These are phyloP conservation scores for Claviceps arundinis DNA, from an alignment of 2,329 filamentous ascomycete genomes.

Conservation along the genomic window DNA sequence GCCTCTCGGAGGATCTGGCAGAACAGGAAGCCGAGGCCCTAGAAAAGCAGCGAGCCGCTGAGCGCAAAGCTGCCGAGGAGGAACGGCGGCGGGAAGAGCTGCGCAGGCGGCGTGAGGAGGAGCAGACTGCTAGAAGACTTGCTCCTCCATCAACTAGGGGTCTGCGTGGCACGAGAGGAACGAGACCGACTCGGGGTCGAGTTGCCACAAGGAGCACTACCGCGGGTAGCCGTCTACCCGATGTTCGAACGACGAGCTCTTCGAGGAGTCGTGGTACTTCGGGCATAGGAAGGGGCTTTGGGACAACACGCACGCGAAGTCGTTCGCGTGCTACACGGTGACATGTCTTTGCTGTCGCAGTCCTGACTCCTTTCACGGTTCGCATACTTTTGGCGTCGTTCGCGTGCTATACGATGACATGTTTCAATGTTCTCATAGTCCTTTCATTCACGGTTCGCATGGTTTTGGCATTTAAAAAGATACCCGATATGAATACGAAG, in stretches of 20 bases:
- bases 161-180: constrained; percentile 18
- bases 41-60: constrained; percentile 60
- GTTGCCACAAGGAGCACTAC: constrained; percentile 14
- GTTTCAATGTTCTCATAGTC: not conserved
- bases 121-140: constrained; percentile 29
- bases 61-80: constrained; percentile 65
- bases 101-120: constrained; percentile 48
- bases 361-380: not conserved
- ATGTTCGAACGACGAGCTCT: constrained; percentile 14
- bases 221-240: constrained; percentile 16
- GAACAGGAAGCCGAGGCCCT: constrained; percentile 73
- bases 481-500: constrained; percentile 14
- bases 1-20: constrained; percentile 72
- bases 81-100: constrained; percentile 64
- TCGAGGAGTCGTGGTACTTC: constrained; percentile 21
- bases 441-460: not conserved
- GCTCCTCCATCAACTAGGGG: constrained; percentile 17
- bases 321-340: constrained; percentile 21
- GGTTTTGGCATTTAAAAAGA: constrained; percentile 10
- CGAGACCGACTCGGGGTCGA: constrained; percentile 15
- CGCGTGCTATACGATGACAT: constrained; percentile 17
- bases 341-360: not conserved
- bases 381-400: constrained; percentile 12
- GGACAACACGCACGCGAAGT: constrained; percentile 17
- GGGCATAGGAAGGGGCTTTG: constrained; percentile 22